Evolutionary conservation across 2,329 filamentous ascomycete genomes (phyloP).

Genomic region (Pseudopithomyces maydicus): DNA sequence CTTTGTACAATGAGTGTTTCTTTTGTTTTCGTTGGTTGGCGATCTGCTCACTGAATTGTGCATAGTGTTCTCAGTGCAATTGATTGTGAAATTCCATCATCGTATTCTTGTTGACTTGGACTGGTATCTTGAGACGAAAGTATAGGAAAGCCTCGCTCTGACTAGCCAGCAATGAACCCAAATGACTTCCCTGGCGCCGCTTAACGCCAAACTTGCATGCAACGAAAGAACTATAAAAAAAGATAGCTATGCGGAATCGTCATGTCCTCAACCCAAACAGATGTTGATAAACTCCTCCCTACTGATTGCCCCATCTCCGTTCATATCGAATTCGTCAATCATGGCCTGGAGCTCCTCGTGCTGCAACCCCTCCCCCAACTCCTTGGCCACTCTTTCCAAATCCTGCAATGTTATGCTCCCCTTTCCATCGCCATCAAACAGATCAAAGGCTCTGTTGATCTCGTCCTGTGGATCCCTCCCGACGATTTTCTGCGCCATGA

Average conservation of each 20-base stretch:
- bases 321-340: constrained; percentile 97
- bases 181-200: not conserved
- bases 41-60: constrained; percentile 37
- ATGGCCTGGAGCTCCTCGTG: constrained; percentile 93
- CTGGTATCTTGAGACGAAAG: constrained; percentile 14
- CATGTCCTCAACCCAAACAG: constrained; percentile 54
- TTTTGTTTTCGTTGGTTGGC: constrained; percentile 29
- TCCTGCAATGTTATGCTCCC: constrained; percentile 90
- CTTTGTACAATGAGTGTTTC: constrained; percentile 39
- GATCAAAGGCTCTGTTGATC: constrained; percentile 85
- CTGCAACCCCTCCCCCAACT: constrained; percentile 89
- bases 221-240: not conserved
- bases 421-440: constrained; percentile 93
- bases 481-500: constrained; percentile 78
- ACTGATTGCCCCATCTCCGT: constrained; percentile 80
- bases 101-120: constrained; percentile 1
- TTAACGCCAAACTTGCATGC: not conserved
- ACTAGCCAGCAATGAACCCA: not conserved
- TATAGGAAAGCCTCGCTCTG: not conserved
- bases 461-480: constrained; percentile 88
- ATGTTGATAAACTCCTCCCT: constrained; percentile 70
- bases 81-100: constrained; percentile 5
- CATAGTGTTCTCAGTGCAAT: constrained; percentile 41
- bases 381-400: constrained; percentile 82
- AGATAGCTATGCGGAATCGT: not conserved